phyloP scores from a whole-genome alignment of 768 basidiomycete genomes.

The Daedaleopsis nitida region DNA sequence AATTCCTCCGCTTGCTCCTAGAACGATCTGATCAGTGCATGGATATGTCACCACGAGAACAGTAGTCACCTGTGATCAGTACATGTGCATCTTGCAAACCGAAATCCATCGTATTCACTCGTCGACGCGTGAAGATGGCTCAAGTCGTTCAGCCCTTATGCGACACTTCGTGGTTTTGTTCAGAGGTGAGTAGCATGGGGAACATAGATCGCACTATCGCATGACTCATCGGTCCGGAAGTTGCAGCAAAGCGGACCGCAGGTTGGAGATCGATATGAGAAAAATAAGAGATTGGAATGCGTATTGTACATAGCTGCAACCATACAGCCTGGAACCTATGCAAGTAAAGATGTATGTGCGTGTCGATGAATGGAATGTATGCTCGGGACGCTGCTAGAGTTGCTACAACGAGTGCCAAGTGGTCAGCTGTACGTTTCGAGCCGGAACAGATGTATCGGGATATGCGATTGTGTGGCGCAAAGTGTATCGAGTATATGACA shows the following conservation, averaged over 20 bases:
- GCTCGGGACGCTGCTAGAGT: neutral
- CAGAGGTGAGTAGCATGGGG: neutral
- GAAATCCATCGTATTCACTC: conserved; percentile 48
- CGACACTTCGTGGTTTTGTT: neutral
- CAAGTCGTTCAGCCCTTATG: neutral
- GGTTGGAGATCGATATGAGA: neutral
- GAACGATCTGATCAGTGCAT: neutral
- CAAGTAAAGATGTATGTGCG: neutral
- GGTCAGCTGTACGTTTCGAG: neutral
- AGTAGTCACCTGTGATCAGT: conserved; percentile 60
- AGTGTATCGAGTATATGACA: no score
- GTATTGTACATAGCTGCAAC: neutral
- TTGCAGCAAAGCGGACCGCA: neutral
- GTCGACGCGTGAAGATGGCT: neutral
- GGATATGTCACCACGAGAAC: neutral
- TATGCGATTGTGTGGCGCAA: neutral
- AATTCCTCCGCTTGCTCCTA: conserved; percentile 78
- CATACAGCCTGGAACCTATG: neutral
- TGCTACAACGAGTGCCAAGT: neutral
- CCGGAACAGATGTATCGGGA: neutral
- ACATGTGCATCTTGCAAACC: conserved; percentile 63
- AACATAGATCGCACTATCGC: neutral
- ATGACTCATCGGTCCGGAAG: neutral
- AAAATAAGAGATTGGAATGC: neutral
- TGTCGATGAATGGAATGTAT: neutral